These are phyloP conservation scores for Didymellaceae sp. DNA, from an alignment of 2,329 filamentous ascomycete genomes.

Conservation along the genomic window DNA sequence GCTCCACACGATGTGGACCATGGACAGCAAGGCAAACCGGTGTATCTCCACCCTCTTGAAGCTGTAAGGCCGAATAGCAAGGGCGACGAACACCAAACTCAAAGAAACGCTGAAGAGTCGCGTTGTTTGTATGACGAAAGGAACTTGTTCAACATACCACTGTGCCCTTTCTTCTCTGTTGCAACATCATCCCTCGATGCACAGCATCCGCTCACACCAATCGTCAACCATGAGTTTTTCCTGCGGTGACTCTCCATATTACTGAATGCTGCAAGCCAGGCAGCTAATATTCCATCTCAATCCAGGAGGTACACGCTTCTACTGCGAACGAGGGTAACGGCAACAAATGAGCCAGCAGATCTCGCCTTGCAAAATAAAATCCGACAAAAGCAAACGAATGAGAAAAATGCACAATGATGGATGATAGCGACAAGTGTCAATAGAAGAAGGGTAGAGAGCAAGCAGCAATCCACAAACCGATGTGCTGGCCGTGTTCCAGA, in stretches of 20 bases:
- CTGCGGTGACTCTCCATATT: slow-evolving; percentile 29
- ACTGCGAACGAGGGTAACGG: slow-evolving; percentile 16
- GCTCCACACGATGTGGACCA: slow-evolving; percentile 18
- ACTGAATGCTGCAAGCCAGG: slow-evolving; percentile 34
- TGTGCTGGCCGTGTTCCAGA: slow-evolving; percentile 19
- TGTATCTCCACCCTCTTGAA: slow-evolving; percentile 9
- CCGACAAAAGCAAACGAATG: slow-evolving; percentile 19
- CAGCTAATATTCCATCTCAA: slow-evolving; percentile 35
- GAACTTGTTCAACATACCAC: slow-evolving; percentile 35
- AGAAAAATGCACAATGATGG: slow-evolving; percentile 9
- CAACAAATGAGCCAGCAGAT: slow-evolving; percentile 1
- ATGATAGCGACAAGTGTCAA: slow-evolving; percentile 6
- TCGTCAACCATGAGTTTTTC: slow-evolving; percentile 43
- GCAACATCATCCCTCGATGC: slow-evolving; percentile 41
- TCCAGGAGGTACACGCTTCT: background rate
- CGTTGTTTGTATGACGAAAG: slow-evolving; percentile 13
- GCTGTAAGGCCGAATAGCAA: slow-evolving; percentile 11
- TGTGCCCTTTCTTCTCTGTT: slow-evolving; percentile 31
- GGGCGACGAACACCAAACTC: background rate
- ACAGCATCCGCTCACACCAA: slow-evolving; percentile 45
- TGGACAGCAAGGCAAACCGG: slow-evolving; percentile 17
- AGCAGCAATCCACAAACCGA: slow-evolving; percentile 7
- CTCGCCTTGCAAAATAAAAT: slow-evolving; percentile 4
- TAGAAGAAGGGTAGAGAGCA: slow-evolving; percentile 6
- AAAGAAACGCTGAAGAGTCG: slow-evolving; percentile 1